Evolutionary conservation across 441 rosid species (phyloP).

Genomic region (Arabidopsis lyrata): DNA sequence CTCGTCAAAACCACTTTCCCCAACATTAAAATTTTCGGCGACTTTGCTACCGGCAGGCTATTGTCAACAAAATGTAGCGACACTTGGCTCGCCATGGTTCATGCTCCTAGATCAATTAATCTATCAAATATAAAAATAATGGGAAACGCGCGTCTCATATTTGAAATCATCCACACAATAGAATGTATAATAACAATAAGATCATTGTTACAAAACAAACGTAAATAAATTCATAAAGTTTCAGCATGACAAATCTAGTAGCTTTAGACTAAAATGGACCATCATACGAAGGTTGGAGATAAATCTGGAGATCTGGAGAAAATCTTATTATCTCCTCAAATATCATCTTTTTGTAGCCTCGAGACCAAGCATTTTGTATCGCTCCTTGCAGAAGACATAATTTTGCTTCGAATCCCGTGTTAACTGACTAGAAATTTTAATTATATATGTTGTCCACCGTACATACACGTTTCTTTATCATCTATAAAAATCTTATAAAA

Average conservation of each 20-base stretch:
- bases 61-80: conserved; percentile 12
- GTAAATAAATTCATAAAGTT: background rate
- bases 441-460: background rate
- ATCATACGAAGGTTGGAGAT: background rate
- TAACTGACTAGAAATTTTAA: background rate
- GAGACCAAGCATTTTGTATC: background rate
- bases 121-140: background rate
- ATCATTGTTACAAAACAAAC: background rate
- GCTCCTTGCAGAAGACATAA: background rate
- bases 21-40: conserved; percentile 24
- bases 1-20: conserved; percentile 10
- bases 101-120: conserved; percentile 31
- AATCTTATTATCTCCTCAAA: background rate
- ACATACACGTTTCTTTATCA: conserved; percentile 2
- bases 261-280: background rate
- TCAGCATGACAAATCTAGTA: conserved; percentile 6
- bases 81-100: conserved; percentile 38
- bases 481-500: background rate
- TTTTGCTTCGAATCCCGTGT: background rate
- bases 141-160: background rate
- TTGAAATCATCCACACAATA: background rate
- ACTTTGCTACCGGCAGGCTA: background rate
- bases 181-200: background rate
- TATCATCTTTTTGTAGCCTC: background rate
- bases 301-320: background rate